These are phyloP conservation scores for Blastobotrys attinorum DNA, from an alignment of 805 yeast species.

Conservation along the genomic window DNA sequence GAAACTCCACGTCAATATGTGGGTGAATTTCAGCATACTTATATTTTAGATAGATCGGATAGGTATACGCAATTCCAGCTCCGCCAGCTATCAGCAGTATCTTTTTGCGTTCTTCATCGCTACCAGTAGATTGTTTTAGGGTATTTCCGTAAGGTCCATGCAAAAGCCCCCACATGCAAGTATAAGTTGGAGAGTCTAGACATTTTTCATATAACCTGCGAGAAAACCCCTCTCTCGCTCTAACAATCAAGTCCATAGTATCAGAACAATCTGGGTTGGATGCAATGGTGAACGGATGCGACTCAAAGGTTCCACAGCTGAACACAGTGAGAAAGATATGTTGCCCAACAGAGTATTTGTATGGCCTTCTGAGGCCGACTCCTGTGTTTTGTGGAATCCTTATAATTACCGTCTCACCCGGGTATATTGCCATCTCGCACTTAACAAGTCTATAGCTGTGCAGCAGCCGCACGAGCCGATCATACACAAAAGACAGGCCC, in stretches of 20 bases:
- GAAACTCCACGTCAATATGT: conserved; percentile 18
- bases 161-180: conserved; percentile 11
- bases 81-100: conserved; percentile 28
- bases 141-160: conserved; percentile 22
- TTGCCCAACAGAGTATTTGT: conserved; percentile 18
- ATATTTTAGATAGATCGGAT: conserved; percentile 18
- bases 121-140: too few species aligned
- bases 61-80: conserved; percentile 28
- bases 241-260: conserved; percentile 22
- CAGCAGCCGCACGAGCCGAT: conserved; percentile 13
- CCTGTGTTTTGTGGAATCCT: conserved; percentile 3
- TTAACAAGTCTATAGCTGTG: conserved; percentile 14
- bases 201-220: conserved; percentile 11
- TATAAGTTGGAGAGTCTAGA: conserved; percentile 2
- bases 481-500: conserved; percentile 17
- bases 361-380: conserved; percentile 4
- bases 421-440: conserved; percentile 8
- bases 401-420: conserved; percentile 18
- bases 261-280: conserved; percentile 12
- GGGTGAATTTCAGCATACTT: neutral
- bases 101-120: neutral
- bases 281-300: conserved; percentile 23
- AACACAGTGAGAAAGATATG: conserved; percentile 20
- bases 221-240: conserved; percentile 27
- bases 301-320: conserved; percentile 15